Base-by-base conservation (phyloP, 2,329 filamentous ascomycete species). In the Pestalotiopsis sp. region DNA sequence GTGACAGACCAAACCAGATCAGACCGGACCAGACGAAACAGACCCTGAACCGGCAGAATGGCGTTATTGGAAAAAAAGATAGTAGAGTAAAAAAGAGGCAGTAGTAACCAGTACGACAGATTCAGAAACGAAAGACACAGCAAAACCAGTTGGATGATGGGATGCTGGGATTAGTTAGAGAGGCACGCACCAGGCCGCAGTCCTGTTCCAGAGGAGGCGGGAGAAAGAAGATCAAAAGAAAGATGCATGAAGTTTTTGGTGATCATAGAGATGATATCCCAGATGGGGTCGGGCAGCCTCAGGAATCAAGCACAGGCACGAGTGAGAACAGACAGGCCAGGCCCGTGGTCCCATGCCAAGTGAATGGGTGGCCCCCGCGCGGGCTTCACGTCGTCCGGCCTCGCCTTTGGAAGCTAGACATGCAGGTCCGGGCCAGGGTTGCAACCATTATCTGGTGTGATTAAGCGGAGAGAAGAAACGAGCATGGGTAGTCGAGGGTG, bases 1-100 rank as follows among this genome's bases (percentile, higher is more conserved):
- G 77, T 80, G 79, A 79, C 75, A 78, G 80, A 80, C 78, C 74
- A 79, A 80, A 81, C 81, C 82, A 84, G 83, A 83, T 80, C 82
- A 77, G 75, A 78, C 79, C 79, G 78, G 80, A 79, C 41, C 74
- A 79, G 80, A 81, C 81, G 82, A 84, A 83, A 83, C 80, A 82
- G 78, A 75, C 78, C 79, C 79, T 78, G 80, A 79, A 76, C 78
- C 78, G 78, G 76, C 76, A 78, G 78, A 41, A 77, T 77, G 72
- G 73, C 72, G 70, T 72, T 73, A 69, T 72, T 68, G 74, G 73
- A 73, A 73, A 74, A 66, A 27, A 57, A 45, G 27, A 66, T 75
- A 76, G 77, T 52, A 52, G 45, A 52, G 17, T n/a, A 52, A 52
- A 52, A 52, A 45, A 52, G 20, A 52, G 45, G 45, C 31, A 31